Evolutionary conservation across 2,329 filamentous ascomycete species (phyloP).

Genomic region (Cercospora brassicicola): DNA sequence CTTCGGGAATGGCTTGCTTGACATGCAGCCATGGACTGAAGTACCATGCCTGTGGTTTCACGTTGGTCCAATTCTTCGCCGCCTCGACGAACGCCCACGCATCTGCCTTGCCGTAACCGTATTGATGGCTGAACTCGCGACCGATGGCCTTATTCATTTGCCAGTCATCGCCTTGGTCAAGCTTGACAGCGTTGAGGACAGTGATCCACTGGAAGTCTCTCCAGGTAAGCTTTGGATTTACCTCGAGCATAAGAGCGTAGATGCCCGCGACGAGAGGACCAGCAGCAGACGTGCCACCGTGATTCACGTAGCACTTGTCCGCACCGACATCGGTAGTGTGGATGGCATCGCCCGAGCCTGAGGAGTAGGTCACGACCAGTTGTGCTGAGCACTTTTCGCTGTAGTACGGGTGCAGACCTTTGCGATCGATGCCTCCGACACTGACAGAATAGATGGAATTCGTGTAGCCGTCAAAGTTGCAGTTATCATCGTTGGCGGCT

Average conservation of each 20-base stretch:
- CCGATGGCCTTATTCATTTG: conserved; percentile 72
- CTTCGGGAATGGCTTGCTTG: conserved; percentile 80
- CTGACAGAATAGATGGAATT: conserved; percentile 99
- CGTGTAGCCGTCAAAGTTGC: conserved; percentile 98
- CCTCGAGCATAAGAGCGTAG: conserved; percentile 81
- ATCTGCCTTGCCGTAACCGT: conserved; percentile 94
- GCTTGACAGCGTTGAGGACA: conserved; percentile 76
- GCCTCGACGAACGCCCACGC: conserved; percentile 79
- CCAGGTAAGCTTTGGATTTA: conserved; percentile 86
- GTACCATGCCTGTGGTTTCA: conserved; percentile 95
- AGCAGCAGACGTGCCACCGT: conserved; percentile 93
- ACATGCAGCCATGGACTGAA: conserved; percentile 93
- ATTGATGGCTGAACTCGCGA: conserved; percentile 88
- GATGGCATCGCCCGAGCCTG: conserved; percentile 82
- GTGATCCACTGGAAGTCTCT: conserved; percentile 91
- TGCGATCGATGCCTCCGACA: conserved; percentile 85
- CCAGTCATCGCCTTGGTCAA: conserved; percentile 78
- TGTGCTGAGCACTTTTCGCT: conserved; percentile 95
- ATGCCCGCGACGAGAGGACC: conserved; percentile 90
- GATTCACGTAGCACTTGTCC: conserved; percentile 74
- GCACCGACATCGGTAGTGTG: conserved; percentile 91
- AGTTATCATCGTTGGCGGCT: conserved; percentile 83
- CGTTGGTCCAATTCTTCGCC: conserved; percentile 79
- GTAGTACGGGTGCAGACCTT: conserved; percentile 89
- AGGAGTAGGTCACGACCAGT: conserved; percentile 94